A percentile compares a stretch with the other conserved stretches of the same genome.
Evolutionary conservation across 345 rosid genomes (phyloP).

Genomic region (Passiflora organensis): DNA sequence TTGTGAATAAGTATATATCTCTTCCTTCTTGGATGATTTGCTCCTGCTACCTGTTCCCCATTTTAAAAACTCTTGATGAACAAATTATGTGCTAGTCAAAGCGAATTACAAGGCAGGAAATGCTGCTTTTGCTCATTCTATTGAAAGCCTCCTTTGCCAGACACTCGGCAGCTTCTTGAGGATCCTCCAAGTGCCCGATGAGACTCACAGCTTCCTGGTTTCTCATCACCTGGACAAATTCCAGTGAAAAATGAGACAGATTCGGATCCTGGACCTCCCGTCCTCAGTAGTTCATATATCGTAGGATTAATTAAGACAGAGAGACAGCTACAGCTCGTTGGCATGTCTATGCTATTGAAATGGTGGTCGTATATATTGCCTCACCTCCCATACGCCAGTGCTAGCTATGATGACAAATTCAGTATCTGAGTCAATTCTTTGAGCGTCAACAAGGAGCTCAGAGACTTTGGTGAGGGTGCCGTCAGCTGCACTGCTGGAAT

Average conservation of each 20-base stretch:
- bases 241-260: neutral
- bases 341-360: too few relatives aligned
- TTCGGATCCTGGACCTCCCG: too few relatives aligned
- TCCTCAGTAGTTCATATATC: too few relatives aligned
- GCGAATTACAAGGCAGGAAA: conserved; percentile 59
- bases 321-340: too few relatives aligned
- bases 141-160: conserved; percentile 55
- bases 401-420: conserved; percentile 70
- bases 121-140: conserved; percentile 53
- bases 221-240: conserved; percentile 51
- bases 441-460: conserved; percentile 34
- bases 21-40: too few relatives aligned
- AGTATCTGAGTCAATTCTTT: conserved; percentile 40
- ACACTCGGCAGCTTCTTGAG: conserved; percentile 65
- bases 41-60: neutral
- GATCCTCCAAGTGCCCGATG: conserved; percentile 52
- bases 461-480: conserved; percentile 18
- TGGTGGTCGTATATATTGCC: neutral
- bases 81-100: conserved; percentile 30
- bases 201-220: conserved; percentile 69
- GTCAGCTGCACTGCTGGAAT: conserved; percentile 24
- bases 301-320: too few relatives aligned
- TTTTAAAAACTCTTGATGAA: neutral
- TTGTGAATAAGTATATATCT: too few relatives aligned
- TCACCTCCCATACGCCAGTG: conserved; percentile 76